These are phyloP conservation scores for Candida maris DNA, from an alignment of 805 yeast genomes.

Conservation along the genomic window DNA sequence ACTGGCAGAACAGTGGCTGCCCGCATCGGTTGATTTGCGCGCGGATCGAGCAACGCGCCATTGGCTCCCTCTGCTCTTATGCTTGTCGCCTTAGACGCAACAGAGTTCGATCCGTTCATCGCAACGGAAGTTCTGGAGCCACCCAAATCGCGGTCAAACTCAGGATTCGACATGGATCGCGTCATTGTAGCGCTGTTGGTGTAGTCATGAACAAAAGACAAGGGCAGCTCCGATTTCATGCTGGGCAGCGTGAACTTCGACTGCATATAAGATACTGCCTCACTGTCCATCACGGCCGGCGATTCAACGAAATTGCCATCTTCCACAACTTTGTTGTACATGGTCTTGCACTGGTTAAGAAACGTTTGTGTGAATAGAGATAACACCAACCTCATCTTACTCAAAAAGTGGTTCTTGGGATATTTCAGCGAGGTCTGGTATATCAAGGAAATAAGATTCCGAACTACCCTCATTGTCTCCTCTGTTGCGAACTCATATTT, in stretches of 20 bases:
- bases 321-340: conserved; percentile 12
- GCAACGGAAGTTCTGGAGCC: background rate
- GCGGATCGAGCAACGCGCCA: background rate
- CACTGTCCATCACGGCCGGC: background rate
- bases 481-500: conserved; percentile 47
- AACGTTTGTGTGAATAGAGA: conserved; percentile 61
- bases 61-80: background rate
- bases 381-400: conserved; percentile 52
- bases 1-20: no score
- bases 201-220: background rate
- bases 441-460: conserved; percentile 22
- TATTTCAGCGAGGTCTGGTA: conserved; percentile 31
- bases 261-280: background rate
- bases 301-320: background rate
- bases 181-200: background rate
- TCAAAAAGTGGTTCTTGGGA: conserved; percentile 47
- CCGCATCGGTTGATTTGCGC: background rate
- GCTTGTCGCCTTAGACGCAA: background rate
- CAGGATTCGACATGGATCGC: background rate
- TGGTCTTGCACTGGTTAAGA: conserved; percentile 44
- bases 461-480: conserved; percentile 33
- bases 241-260: background rate
- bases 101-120: background rate
- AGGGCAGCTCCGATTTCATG: background rate
- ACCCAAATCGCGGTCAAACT: background rate